phyloP scores from a whole-genome alignment of 345 rosid genomes.

The Mangifera indica region DNA sequence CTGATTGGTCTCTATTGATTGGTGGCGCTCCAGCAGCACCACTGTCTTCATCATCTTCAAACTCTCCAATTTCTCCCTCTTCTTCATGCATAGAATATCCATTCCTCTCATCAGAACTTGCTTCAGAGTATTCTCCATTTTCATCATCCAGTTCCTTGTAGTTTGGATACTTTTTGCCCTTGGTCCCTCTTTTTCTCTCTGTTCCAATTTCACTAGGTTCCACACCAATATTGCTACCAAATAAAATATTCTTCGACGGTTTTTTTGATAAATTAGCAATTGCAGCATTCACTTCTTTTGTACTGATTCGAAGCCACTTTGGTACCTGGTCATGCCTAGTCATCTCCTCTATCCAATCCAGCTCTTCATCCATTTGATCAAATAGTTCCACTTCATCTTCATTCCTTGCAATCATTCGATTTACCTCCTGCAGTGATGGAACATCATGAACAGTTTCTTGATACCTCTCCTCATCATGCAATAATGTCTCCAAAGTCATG shows the following conservation, averaged over 20 bases:
- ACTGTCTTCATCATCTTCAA: slow-evolving; percentile 78
- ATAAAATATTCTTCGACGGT: slow-evolving; percentile 68
- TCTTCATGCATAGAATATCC: slow-evolving; percentile 78
- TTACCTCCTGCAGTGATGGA: slow-evolving; percentile 92
- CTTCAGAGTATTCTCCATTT: slow-evolving; percentile 81
- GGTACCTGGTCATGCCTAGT: slow-evolving; percentile 90
- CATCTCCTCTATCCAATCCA: slow-evolving; percentile 95
- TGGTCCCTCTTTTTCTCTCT: slow-evolving; percentile 90
- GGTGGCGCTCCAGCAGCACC: slow-evolving; percentile 60
- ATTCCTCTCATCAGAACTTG: slow-evolving; percentile 83
- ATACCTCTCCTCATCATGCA: slow-evolving; percentile 98
- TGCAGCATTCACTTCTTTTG: slow-evolving; percentile 71
- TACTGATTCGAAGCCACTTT: slow-evolving; percentile 92
- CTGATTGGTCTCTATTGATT: slow-evolving; percentile 64
- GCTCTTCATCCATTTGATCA: slow-evolving; percentile 99
- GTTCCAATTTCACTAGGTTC: slow-evolving; percentile 58
- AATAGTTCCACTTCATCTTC: slow-evolving; percentile 90
- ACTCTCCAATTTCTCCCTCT: slow-evolving; percentile 79
- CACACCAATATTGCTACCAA: slow-evolving; percentile 42
- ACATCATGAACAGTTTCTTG: slow-evolving; percentile 99
- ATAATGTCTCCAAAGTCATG: slow-evolving; percentile 89
- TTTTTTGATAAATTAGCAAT: slow-evolving; percentile 83
- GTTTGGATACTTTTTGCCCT: slow-evolving; percentile 75
- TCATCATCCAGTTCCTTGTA: slow-evolving; percentile 96
- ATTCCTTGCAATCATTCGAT: slow-evolving; percentile 97